Evolutionary conservation across 345 rosid species (phyloP).

Genomic region (Camelina hispida): DNA sequence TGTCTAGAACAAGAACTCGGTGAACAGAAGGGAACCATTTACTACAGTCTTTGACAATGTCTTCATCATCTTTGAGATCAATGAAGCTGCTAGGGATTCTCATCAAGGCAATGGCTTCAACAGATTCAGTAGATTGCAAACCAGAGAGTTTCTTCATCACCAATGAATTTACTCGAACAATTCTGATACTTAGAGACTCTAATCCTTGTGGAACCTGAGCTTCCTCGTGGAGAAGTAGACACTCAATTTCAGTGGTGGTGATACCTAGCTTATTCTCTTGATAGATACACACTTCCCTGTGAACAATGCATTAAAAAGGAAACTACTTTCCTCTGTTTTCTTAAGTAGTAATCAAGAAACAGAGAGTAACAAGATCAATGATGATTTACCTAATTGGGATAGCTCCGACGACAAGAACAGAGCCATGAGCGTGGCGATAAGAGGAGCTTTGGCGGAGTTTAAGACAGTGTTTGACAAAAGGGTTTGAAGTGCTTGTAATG

Average conservation of each 20-base stretch:
- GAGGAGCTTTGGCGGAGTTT: constrained; percentile 82
- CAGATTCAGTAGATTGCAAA: constrained; percentile 73
- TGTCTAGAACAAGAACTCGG: constrained; percentile 84
- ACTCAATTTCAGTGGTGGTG: constrained; percentile 52
- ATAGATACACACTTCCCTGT: constrained; percentile 73
- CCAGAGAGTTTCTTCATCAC: constrained; percentile 91
- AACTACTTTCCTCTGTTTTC: neutral
- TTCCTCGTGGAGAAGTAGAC: constrained; percentile 66
- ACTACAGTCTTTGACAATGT: constrained; percentile 42
- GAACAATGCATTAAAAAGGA: constrained; percentile 6
- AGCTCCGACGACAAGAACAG: constrained; percentile 80
- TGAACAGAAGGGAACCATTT: constrained; percentile 70
- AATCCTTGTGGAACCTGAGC: constrained; percentile 61
- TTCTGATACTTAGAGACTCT: constrained; percentile 42
- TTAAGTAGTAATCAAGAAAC: constrained; percentile 1
- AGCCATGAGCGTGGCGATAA: constrained; percentile 79
- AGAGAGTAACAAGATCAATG: neutral
- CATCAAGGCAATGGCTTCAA: constrained; percentile 82
- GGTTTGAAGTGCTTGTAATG: constrained; percentile 76
- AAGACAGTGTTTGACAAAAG: constrained; percentile 87
- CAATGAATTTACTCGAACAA: constrained; percentile 59
- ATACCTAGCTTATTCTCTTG: constrained; percentile 49
- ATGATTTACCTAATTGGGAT: constrained; percentile 71
- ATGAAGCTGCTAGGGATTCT: constrained; percentile 67
- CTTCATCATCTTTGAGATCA: constrained; percentile 45